phyloP scores from a whole-genome alignment of 495 filamentous ascomycete species.

The Pseudoneurospora amorphoporcata region DNA sequence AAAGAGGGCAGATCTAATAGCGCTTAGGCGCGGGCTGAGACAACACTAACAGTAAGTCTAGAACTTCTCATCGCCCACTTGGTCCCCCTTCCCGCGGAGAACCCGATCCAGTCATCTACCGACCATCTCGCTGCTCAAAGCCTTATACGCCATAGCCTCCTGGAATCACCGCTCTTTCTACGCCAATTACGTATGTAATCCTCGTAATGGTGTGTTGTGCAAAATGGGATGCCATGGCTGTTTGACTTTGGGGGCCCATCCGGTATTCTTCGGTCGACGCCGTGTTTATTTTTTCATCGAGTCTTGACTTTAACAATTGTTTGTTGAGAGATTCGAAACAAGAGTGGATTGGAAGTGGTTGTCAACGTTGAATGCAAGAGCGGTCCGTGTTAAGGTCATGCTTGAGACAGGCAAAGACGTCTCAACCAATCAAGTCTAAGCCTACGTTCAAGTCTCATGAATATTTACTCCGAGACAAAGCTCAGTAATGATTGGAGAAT shows the following conservation, averaged over 20 bases:
- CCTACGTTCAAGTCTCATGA: neutral
- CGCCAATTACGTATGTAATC: neutral
- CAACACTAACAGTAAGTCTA: neutral
- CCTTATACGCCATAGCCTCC: neutral
- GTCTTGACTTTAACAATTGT: neutral
- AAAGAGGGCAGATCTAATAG: neutral
- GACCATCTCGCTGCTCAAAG: neutral
- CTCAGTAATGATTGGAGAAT: neutral
- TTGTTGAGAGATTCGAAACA: neutral
- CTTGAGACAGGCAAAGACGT: neutral
- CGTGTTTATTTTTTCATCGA: too few relatives aligned
- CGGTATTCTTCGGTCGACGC: neutral
- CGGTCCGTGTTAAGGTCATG: neutral
- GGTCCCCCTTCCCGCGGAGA: neutral
- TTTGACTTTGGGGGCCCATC: neutral
- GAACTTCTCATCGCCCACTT: too few relatives aligned
- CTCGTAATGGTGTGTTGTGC: neutral
- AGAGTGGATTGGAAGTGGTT: neutral
- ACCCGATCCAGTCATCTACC: neutral
- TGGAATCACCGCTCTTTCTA: neutral
- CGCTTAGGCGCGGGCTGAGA: neutral
- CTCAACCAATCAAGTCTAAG: neutral
- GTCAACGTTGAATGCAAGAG: neutral
- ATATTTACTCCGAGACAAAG: neutral
- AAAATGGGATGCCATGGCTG: neutral